These are phyloP conservation scores for Pseudoscleropodium purum DNA, from an alignment of 225 moss, liverwort and hornwort genomes.

Conservation along the genomic window DNA sequence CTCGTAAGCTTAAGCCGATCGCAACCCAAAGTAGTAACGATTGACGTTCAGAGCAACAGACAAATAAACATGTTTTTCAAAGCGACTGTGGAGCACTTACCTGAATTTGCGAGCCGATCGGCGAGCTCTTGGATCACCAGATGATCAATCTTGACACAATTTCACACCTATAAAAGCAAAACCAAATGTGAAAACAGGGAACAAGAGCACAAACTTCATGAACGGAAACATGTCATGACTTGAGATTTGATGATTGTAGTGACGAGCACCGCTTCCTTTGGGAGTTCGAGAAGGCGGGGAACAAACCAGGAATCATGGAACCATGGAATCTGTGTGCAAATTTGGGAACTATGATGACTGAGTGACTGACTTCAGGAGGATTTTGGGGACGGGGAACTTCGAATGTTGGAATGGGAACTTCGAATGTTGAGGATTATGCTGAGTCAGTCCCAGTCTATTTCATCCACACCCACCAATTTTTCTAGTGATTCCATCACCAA, in stretches of 20 bases:
- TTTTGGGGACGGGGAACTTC: background rate
- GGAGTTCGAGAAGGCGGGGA: background rate
- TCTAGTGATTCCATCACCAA: background rate
- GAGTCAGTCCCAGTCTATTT: background rate
- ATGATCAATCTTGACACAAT: background rate
- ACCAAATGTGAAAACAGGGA: background rate
- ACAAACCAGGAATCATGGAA: background rate
- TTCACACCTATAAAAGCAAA: background rate
- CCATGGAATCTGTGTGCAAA: background rate
- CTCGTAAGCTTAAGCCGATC: background rate
- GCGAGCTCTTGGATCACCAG: background rate
- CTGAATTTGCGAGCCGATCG: background rate
- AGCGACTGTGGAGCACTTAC: background rate
- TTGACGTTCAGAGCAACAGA: background rate
- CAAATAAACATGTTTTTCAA: background rate
- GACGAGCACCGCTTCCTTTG: background rate
- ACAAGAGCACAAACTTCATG: background rate
- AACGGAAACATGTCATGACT: background rate
- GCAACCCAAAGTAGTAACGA: background rate
- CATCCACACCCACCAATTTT: background rate
- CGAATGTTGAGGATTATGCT: background rate
- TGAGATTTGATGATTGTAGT: background rate
- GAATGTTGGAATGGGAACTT: background rate
- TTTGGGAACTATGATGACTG: background rate
- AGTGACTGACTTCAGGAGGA: background rate